Percentiles rank a stretch among this genome's conserved stretches.
phyloP scores from a whole-genome alignment of 23 red algal species.

The Gracilaria gracilis region DNA sequence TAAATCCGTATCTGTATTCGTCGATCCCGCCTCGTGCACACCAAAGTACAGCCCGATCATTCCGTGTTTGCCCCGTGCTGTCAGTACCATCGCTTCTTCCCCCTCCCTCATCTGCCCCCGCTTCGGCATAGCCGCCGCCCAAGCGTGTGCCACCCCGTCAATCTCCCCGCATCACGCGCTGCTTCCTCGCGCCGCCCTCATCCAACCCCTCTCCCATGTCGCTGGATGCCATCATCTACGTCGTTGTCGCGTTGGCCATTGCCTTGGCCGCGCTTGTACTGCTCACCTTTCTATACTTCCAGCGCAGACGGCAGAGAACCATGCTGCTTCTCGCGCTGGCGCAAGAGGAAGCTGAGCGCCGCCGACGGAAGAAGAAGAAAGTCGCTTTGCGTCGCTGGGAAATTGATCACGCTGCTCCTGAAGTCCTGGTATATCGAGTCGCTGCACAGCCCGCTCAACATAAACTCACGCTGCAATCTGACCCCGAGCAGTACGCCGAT shows the following conservation, averaged over 20 bases:
- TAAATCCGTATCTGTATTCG: neutral
- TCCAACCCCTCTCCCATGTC: slow-evolving; percentile 7
- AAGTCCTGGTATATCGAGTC: slow-evolving; percentile 46
- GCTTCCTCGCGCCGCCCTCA: neutral
- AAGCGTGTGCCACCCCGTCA: neutral
- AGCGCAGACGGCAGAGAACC: slow-evolving; percentile 59
- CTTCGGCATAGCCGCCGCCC: neutral
- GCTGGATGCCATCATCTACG: slow-evolving; percentile 22
- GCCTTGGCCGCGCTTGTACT: slow-evolving; percentile 34
- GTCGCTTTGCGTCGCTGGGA: slow-evolving; percentile 60
- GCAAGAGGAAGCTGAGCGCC: slow-evolving; percentile 68
- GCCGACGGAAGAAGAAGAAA: slow-evolving; percentile 61
- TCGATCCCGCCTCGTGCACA: too few relatives aligned
- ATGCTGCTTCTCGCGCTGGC: slow-evolving; percentile 49
- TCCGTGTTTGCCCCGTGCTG: neutral
- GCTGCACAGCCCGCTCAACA: neutral
- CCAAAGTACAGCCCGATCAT: neutral
- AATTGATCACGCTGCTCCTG: slow-evolving; percentile 58
- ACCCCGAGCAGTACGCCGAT: slow-evolving; percentile 31
- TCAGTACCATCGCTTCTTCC: neutral
- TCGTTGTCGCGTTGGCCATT: slow-evolving; percentile 34
- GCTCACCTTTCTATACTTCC: slow-evolving; percentile 42
- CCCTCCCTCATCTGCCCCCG: neutral
- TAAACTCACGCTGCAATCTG: slow-evolving; percentile 2
- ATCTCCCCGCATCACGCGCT: neutral